A percentile compares a stretch with the other conserved stretches of the same genome.
These are phyloP conservation scores for Phytophthora nicotianae DNA, from an alignment of 352 stramenopile species.

Conservation along the genomic window DNA sequence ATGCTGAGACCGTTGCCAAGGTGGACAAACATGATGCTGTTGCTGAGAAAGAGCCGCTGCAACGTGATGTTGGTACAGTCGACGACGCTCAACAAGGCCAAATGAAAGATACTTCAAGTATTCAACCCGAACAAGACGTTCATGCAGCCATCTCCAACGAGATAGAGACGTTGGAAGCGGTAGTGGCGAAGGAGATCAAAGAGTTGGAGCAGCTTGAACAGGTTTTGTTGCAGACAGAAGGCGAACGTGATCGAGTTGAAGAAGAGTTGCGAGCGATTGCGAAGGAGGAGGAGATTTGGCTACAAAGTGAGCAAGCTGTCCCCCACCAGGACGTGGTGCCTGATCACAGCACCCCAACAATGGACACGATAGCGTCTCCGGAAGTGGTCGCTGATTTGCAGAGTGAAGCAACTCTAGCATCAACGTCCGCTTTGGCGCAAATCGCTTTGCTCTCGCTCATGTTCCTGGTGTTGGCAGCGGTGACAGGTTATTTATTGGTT, in stretches of 20 bases:
- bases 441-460: conserved; percentile 24
- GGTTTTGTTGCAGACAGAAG: conserved; percentile 25
- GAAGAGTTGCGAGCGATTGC: conserved; percentile 41
- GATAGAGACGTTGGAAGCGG: conserved; percentile 13
- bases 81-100: conserved; percentile 3
- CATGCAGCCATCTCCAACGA: conserved; percentile 1
- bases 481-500: conserved; percentile 36
- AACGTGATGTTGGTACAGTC: background rate
- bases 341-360: conserved; percentile 1
- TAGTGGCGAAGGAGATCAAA: conserved; percentile 24
- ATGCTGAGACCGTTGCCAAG: conserved; percentile 8
- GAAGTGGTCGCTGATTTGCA: background rate
- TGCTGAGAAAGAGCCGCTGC: conserved; percentile 3
- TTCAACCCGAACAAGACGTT: conserved; percentile 6
- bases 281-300: conserved; percentile 31
- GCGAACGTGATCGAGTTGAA: conserved; percentile 27
- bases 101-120: background rate
- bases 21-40: conserved; percentile 3
- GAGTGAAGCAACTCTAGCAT: background rate
- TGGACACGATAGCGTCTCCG: background rate
- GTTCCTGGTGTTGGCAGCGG: conserved; percentile 32
- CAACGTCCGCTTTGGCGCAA: conserved; percentile 11
- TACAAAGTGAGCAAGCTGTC: conserved; percentile 6
- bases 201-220: conserved; percentile 29
- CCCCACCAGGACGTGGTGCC: background rate